Percentiles rank a stretch among this genome's conserved stretches.
Evolutionary conservation across 148 eudicot species (phyloP).

Genomic region (Camellia sinensis): DNA sequence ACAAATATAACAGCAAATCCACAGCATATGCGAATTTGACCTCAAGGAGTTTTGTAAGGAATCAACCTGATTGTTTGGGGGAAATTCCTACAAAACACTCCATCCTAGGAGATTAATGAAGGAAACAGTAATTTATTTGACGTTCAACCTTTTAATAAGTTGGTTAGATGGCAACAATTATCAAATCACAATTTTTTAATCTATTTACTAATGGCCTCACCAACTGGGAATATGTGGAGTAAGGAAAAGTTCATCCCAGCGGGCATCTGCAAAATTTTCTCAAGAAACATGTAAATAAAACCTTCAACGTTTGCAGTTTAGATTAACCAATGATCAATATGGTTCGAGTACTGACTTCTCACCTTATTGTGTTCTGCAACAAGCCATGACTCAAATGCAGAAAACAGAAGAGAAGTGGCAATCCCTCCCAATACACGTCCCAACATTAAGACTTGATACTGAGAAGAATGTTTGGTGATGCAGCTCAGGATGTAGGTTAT

Average conservation of each 20-base stretch:
- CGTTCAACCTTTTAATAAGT: neutral
- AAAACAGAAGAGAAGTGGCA: slow-evolving; percentile 77
- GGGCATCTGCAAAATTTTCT: too few relatives aligned
- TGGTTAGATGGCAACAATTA: too few relatives aligned
- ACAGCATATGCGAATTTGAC: neutral
- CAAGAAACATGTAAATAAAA: too few relatives aligned
- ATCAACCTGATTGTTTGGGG: neutral
- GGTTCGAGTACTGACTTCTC: neutral
- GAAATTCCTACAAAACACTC: neutral
- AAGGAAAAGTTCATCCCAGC: too few relatives aligned
- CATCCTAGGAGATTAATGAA: neutral
- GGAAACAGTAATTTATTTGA: neutral
- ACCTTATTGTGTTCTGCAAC: slow-evolving; percentile 94
- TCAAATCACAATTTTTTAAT: neutral
- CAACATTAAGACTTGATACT: slow-evolving; percentile 65
- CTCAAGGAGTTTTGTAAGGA: neutral
- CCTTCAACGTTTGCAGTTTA: neutral
- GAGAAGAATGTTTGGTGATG: slow-evolving; percentile 78
- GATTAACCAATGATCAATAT: neutral
- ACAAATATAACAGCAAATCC: neutral
- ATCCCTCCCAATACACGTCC: slow-evolving; percentile 81
- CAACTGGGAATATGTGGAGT: too few relatives aligned
- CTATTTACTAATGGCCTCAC: neutral
- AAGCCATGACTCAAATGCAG: slow-evolving; percentile 85
- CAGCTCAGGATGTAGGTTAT: slow-evolving; percentile 82